Evolutionary conservation across 768 basidiomycete genomes (phyloP).

Genomic region (Naganishia vishniacii): DNA sequence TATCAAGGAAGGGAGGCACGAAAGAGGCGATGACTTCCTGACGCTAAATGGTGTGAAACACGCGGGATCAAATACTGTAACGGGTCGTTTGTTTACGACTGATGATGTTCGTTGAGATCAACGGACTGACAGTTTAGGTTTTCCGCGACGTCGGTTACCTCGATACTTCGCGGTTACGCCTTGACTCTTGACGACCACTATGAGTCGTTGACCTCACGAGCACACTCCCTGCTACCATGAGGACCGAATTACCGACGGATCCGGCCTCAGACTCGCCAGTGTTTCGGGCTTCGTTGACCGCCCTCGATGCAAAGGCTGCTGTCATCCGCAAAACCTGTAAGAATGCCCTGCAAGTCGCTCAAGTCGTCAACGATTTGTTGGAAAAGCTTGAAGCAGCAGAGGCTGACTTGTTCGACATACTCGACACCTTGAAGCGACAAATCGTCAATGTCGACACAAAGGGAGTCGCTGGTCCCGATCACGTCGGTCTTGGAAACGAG

Average conservation of each 20-base stretch:
- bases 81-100: too few species aligned
- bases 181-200: too few species aligned
- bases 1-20: too few species aligned
- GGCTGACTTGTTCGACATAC: slow-evolving; percentile 1
- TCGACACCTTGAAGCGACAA: background rate
- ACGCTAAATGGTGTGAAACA: background rate
- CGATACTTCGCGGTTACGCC: too few species aligned
- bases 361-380: slow-evolving; percentile 2
- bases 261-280: slow-evolving; percentile 22
- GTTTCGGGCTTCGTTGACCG: slow-evolving; percentile 20
- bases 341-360: slow-evolving; percentile 2
- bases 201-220: background rate
- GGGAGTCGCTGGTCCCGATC: background rate
- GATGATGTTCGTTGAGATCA: too few species aligned
- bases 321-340: slow-evolving; percentile 11
- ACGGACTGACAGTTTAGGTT: too few species aligned
- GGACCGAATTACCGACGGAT: slow-evolving; percentile 16
- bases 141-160: too few species aligned
- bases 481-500: background rate
- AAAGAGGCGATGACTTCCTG: too few species aligned
- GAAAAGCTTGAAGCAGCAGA: slow-evolving; percentile 15
- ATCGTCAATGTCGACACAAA: slow-evolving; percentile 13
- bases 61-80: background rate
- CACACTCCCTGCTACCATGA: background rate
- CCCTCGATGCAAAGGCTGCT: slow-evolving; percentile 4